Conservation (phyloP, 2,329 filamentous ascomycete genomes). For the Daldinia sp. region DNA sequence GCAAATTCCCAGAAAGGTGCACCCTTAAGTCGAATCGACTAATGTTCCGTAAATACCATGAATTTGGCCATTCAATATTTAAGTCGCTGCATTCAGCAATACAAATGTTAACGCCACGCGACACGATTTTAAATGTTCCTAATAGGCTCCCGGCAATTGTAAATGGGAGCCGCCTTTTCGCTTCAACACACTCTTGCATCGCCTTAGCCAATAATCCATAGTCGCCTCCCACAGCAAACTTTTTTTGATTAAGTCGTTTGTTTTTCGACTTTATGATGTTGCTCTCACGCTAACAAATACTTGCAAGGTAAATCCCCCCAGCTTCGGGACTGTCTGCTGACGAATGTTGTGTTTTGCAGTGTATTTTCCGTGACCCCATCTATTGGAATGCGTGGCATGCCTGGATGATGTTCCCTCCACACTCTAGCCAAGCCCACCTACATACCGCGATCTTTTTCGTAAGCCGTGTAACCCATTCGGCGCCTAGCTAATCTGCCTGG, state of each 20-base stretch:
- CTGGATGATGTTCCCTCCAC: background rate
- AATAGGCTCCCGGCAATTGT: conserved; percentile 33
- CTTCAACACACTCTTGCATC: conserved; percentile 25
- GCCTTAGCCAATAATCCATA: conserved; percentile 14
- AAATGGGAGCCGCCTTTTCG: conserved; percentile 34
- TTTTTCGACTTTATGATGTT: conserved; percentile 1
- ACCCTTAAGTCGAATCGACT: conserved; percentile 49
- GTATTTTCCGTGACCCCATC: background rate
- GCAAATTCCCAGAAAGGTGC: conserved; percentile 50
- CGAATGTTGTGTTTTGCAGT: conserved; percentile 22
- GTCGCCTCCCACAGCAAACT: conserved; percentile 20
- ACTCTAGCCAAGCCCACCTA: background rate
- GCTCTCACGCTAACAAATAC: conserved; percentile 3
- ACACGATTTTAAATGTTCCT: conserved; percentile 35
- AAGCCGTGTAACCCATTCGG: background rate
- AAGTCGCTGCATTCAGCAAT: conserved; percentile 41
- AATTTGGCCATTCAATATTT: conserved; percentile 40
- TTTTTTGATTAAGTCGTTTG: background rate
- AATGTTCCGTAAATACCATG: conserved; percentile 47
- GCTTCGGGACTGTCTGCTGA: conserved; percentile 18
- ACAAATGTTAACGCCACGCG: conserved; percentile 33
- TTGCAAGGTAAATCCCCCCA: conserved; percentile 24
- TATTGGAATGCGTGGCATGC: conserved; percentile 16
- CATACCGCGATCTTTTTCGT: background rate
- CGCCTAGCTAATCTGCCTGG: background rate